Conservation (phyloP, 495 filamentous ascomycete genomes). For the Penicillium samsonianum region DNA sequence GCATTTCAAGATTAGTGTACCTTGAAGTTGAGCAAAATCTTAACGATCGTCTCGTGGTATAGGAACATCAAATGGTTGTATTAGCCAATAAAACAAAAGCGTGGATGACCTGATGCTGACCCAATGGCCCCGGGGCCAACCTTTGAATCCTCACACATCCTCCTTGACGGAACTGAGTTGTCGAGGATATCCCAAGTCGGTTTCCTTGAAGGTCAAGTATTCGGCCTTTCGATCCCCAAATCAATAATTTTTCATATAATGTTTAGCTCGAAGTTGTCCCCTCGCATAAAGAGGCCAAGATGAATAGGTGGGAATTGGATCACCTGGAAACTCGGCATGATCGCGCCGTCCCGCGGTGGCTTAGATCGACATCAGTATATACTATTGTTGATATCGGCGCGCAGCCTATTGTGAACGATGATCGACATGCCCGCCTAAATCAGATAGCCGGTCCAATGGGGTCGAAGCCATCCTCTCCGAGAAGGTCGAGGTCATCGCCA, state of each 20-base stretch:
- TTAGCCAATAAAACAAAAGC: not conserved
- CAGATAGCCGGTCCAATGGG: slow-evolving; percentile 14
- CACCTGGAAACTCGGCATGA: slow-evolving; percentile 29
- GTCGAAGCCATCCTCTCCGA: not conserved
- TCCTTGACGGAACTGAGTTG: not conserved
- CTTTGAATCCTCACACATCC: not conserved
- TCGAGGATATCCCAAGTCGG: not conserved
- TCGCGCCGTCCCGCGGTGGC: slow-evolving; percentile 12
- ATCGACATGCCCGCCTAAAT: slow-evolving; percentile 16
- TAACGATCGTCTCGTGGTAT: not conserved
- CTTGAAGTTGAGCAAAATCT: not conserved
- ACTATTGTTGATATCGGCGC: slow-evolving; percentile 9
- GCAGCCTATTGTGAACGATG: slow-evolving; percentile 16
- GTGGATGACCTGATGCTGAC: not conserved
- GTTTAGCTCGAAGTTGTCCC: not conserved
- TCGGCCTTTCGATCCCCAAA: not conserved
- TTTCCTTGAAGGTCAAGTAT: not conserved
- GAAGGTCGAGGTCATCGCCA: slow-evolving; percentile 17
- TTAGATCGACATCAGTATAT: not conserved
- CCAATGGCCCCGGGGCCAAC: not conserved
- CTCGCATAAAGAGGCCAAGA: slow-evolving; percentile 13
- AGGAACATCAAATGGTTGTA: not conserved
- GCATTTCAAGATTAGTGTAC: not conserved
- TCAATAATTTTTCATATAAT: not conserved
- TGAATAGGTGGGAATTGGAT: slow-evolving; percentile 19